phyloP scores from a whole-genome alignment of 495 filamentous ascomycete genomes.

The Choiromyces venosus region DNA sequence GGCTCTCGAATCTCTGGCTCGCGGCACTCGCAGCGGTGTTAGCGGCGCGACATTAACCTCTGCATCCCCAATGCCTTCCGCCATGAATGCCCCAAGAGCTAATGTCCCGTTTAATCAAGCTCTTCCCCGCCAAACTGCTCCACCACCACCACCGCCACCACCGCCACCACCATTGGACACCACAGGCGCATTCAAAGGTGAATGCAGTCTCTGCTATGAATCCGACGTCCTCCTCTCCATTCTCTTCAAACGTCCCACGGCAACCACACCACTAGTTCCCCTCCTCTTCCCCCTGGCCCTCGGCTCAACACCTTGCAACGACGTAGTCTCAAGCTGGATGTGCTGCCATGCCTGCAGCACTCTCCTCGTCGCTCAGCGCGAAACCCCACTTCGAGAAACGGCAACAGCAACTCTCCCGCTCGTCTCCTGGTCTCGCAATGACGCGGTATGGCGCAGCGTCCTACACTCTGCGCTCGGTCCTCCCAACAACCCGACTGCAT shows the following conservation, averaged over 20 bases:
- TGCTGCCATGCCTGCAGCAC: constrained; percentile 40
- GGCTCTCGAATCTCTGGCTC: constrained; percentile 34
- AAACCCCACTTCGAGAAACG: constrained; percentile 31
- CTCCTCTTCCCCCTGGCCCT: constrained; percentile 41
- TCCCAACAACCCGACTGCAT: constrained; percentile 28
- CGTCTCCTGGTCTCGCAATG: constrained; percentile 26
- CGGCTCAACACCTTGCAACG: constrained; percentile 32
- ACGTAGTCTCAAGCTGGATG: constrained; percentile 41
- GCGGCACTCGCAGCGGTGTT: constrained; percentile 15
- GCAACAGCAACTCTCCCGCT: constrained; percentile 30
- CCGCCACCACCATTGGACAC: constrained; percentile 18
- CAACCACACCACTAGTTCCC: constrained; percentile 1
- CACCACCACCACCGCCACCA: neutral
- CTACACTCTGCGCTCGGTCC: constrained; percentile 40
- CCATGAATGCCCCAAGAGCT: too few relatives aligned
- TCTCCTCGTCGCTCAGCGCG: constrained; percentile 23
- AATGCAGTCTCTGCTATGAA: constrained; percentile 44
- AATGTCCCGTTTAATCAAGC: too few relatives aligned
- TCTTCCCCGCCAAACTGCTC: neutral
- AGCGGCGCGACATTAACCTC: neutral
- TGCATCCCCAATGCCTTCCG: neutral
- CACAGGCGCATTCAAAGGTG: constrained; percentile 36
- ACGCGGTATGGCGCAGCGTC: constrained; percentile 32
- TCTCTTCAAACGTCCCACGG: constrained; percentile 41
- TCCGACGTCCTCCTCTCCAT: constrained; percentile 42